Base-by-base conservation (phyloP, 371 early-diverging fungal genomes). In the Zychaea mexicana region DNA sequence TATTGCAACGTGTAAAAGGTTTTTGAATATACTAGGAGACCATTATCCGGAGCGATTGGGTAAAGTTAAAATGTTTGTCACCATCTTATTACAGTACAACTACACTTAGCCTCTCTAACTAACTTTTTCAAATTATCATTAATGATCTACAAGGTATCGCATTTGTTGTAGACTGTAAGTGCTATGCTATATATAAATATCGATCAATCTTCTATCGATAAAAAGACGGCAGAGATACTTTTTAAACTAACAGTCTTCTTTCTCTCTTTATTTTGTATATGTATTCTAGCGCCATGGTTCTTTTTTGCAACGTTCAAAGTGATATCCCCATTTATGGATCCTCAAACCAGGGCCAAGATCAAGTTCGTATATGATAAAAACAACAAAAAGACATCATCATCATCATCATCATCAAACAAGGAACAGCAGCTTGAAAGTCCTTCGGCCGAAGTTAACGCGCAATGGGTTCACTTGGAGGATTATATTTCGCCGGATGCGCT, bases 21-120 rank as follows among this genome's bases (percentile, higher is more conserved):
- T 95, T 52, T 77, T 95, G 70, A 73, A 87, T 53, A 86, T 93
- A 26, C 76, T 97, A 10, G 85, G 86, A 22, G 82, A 84, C 28
- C 97, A 97, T 73, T 97, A 95, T 69, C 95, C 95, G 1, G 96
- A 96, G 71, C 82, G 92, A 22, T 73, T 94, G 39, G 84, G 87
- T 60, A 71, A 62, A 71, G 86, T 26, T 57, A 86, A 42, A 79
- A 39, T 4, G 15, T 4, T 39, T 42, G 28, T 45, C 17, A 22
- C 24, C 30, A 13, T 27, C 17, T 84, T 39, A 39, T 8, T 3
- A 7, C 39, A 8, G 39, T 39, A 15, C 10, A n/a, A n/a, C n/a
- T n/a, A n/a, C n/a, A n/a, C n/a, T n/a, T n/a, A n/a, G n/a, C n/a
- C n/a, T n/a, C n/a, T n/a, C n/a, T n/a, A n/a, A n/a, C n/a, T n/a